Conservation (phyloP, 2,329 filamentous ascomycete genomes). For the Nemania sp. region DNA sequence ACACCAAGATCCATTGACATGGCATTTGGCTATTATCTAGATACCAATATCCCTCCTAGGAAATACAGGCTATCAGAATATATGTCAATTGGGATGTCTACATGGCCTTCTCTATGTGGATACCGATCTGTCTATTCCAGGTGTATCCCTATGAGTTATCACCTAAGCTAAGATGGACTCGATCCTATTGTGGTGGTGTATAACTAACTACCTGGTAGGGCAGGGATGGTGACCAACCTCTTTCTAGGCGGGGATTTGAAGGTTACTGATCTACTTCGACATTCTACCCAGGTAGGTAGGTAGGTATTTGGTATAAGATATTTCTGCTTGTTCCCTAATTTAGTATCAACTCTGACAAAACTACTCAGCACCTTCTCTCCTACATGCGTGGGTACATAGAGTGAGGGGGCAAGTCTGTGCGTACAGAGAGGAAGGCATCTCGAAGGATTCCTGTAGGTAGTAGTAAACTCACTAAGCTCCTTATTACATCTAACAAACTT, state of each 20-base stretch:
- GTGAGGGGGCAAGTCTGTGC: background rate
- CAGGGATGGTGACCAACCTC: slow-evolving; percentile 11
- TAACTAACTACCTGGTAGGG: background rate
- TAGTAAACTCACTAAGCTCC: background rate
- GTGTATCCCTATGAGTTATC: too few species aligned
- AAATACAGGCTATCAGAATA: background rate
- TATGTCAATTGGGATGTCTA: background rate
- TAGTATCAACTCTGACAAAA: background rate
- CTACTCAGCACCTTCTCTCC: background rate
- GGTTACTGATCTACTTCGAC: background rate
- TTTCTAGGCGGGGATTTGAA: background rate
- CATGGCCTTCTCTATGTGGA: too few species aligned
- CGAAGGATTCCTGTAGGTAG: background rate
- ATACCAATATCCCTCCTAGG: background rate
- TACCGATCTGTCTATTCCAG: too few species aligned
- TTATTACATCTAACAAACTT: slow-evolving; percentile 3
- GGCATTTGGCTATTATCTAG: background rate
- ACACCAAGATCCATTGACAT: background rate
- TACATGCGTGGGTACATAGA: too few species aligned
- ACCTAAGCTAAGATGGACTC: background rate
- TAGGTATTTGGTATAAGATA: slow-evolving; percentile 8
- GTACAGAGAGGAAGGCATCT: background rate
- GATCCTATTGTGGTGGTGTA: background rate
- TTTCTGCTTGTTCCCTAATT: background rate
- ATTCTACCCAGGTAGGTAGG: too few species aligned